Evolutionary conservation across 176 grass and related monocot genomes (phyloP), one percentile per base, ranked within the genome.

Genomic region (Oryza australiensis): DNA sequence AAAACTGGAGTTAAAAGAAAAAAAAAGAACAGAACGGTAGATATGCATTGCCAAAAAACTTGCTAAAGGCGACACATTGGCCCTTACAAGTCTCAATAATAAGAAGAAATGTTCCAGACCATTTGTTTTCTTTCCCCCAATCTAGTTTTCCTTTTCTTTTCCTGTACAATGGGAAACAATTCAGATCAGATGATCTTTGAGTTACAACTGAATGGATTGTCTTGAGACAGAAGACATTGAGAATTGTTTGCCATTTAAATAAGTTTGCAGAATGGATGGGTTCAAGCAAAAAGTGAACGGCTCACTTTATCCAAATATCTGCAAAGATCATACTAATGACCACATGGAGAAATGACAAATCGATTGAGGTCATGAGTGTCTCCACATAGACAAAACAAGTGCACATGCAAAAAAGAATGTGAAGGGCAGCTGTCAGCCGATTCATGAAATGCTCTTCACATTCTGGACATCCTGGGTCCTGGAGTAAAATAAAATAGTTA

Each of bases 81-180:
- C 6, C 67, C 66, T 73, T 55, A 32, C 68, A 64, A 73, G 55
- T 33, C 27, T 66, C 68, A 27, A 83, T 33, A 77, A 26, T n/a
- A 82, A 5, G 24, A 20, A 59, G 15, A 75, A 5, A 45, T 16
- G 5, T 14, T 48, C 23, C 24, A 9, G 26, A 49, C 69, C 9
- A 3, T 29, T 15, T 34, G 11, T 27, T 80, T 69, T 41, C 70
- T 37, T 80, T 32, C 5, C 43, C 51, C 41, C 30, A 0, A 64
- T 49, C 70, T 51, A 70, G 33, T 45, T 78, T n/a, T 49, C 8
- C 53, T 76, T 62, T 69, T 74, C 33, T 51, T 69, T 66, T 81
- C 69, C 79, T 86, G 83, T 88, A 88, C 90, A 88, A 22, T 40
- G 41, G 64, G 71, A 82, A 88, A 86, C 65, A 70, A 79, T 75